These are phyloP conservation scores for Poronia punctata DNA, from an alignment of 495 filamentous ascomycete species.

Conservation along the genomic window DNA sequence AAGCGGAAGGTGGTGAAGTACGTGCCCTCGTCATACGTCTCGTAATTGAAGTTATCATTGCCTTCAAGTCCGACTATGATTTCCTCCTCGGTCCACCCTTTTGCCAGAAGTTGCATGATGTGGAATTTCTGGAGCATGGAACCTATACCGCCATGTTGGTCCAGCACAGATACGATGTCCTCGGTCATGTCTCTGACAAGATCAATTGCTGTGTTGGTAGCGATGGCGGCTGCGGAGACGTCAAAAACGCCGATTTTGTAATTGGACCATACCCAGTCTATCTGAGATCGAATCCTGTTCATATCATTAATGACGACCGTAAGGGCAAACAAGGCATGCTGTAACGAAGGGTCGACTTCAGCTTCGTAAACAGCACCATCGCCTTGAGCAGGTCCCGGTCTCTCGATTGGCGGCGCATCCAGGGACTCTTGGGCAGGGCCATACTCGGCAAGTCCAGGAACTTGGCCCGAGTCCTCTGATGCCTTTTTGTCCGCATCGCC, in stretches of 20 bases:
- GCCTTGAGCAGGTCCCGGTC: constrained; percentile 1
- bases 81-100: constrained; percentile 10
- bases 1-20: constrained; percentile 16
- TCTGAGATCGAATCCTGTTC: constrained; percentile 10
- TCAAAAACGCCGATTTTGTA: constrained; percentile 25
- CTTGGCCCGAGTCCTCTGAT: constrained; percentile 10
- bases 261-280: constrained; percentile 21
- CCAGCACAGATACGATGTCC: constrained; percentile 24
- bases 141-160: constrained; percentile 16
- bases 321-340: constrained; percentile 20
- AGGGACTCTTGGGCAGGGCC: constrained; percentile 34
- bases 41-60: constrained; percentile 21
- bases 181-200: constrained; percentile 31
- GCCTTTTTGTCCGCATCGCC: neutral
- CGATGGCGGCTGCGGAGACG: constrained; percentile 29
- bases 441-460: constrained; percentile 25
- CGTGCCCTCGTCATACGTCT: constrained; percentile 23
- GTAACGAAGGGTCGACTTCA: constrained; percentile 18
- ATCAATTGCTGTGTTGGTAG: constrained; percentile 35
- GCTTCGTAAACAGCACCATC: constrained; percentile 25
- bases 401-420: constrained; percentile 21
- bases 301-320: constrained; percentile 19
- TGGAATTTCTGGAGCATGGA: constrained; percentile 20
- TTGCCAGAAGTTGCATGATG: constrained; percentile 13
- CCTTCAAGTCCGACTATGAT: neutral